A percentile compares a stretch with the other conserved stretches of the same genome.
Conservation (phyloP, 345 rosid genomes). For the Murraya koenigii region DNA sequence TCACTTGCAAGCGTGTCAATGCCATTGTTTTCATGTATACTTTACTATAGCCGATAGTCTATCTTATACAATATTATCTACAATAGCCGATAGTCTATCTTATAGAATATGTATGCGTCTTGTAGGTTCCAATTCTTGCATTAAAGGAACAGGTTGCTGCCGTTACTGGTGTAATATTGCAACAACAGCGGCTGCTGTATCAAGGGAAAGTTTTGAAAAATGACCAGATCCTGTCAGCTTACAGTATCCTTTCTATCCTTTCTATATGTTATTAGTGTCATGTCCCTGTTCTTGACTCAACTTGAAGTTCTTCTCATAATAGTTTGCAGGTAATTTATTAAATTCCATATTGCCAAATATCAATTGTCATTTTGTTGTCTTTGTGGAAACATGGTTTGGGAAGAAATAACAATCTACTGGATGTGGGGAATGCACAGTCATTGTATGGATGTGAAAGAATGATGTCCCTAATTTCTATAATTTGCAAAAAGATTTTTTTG, state of each 20-base stretch:
- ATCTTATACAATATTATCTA: neutral
- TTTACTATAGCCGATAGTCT: neutral
- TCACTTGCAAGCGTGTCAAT: neutral
- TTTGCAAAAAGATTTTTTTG: neutral
- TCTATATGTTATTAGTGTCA: neutral
- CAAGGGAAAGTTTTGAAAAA: constrained; percentile 60
- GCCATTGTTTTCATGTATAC: neutral
- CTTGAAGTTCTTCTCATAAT: neutral
- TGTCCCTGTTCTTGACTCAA: neutral
- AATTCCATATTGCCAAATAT: neutral
- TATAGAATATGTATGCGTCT: neutral
- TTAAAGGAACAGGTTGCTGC: constrained; percentile 62
- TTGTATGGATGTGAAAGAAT: neutral
- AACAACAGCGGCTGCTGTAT: constrained; percentile 58
- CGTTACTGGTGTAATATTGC: constrained; percentile 51
- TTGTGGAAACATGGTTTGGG: neutral
- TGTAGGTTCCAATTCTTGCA: constrained; percentile 63
- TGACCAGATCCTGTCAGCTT: constrained; percentile 61
- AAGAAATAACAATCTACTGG: neutral
- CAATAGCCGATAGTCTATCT: too few species aligned
- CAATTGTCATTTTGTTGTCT: neutral
- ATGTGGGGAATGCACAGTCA: neutral
- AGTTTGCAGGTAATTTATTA: neutral
- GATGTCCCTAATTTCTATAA: neutral
- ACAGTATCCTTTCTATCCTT: constrained; percentile 67